Conservation (phyloP, 208 protist species). For the Acanthamoeba rhysodes region DNA sequence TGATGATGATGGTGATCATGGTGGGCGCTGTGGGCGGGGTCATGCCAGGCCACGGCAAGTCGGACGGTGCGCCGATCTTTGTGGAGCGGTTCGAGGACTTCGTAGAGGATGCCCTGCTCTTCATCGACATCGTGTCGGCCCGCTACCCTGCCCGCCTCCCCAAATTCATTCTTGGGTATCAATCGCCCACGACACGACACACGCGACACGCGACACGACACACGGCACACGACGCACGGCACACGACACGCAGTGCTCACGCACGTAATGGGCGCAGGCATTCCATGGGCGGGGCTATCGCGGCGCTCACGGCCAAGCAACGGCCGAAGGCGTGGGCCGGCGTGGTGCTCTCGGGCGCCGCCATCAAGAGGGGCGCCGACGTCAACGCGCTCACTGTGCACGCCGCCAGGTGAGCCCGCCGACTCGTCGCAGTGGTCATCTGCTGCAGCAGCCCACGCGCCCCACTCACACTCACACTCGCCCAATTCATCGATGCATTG, state of each 20-base stretch:
- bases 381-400: slow-evolving; percentile 20
- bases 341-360: slow-evolving; percentile 24
- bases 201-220: not conserved
- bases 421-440: not conserved
- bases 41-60: slow-evolving; percentile 44
- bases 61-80: slow-evolving; percentile 10
- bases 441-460: too few species aligned
- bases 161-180: slow-evolving; percentile 51
- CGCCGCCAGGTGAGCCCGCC: not conserved
- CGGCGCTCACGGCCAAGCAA: not conserved
- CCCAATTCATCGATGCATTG: not conserved
- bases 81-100: slow-evolving; percentile 56
- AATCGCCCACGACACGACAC: not conserved
- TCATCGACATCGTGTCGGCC: slow-evolving; percentile 50
- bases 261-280: not conserved
- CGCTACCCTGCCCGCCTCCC: slow-evolving; percentile 32
- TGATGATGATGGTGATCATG: not conserved
- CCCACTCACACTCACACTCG: not conserved
- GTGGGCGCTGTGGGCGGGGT: not conserved
- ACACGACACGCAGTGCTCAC: not conserved
- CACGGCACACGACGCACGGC: not conserved
- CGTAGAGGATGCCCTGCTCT: slow-evolving; percentile 17
- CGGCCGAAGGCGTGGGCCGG: slow-evolving; percentile 1
- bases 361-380: slow-evolving; percentile 49
- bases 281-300: slow-evolving; percentile 64